A percentile compares a stretch with the other conserved stretches of the same genome.
Conservation (phyloP, 2,329 filamentous ascomycete species). For the Aspergillus fumigatiaffinis region DNA sequence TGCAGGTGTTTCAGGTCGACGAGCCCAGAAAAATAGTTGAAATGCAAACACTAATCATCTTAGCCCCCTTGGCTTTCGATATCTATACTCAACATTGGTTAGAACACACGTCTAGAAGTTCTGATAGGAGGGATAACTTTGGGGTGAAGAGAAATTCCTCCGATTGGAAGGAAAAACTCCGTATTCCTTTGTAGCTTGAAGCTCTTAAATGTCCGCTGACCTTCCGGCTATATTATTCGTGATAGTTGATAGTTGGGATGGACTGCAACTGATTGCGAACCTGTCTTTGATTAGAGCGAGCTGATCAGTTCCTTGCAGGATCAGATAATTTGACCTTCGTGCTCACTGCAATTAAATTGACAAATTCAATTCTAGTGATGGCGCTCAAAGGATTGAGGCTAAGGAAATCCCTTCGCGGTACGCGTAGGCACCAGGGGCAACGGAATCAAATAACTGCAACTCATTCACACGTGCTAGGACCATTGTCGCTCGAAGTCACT, state of each 20-base stretch:
- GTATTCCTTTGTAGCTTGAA: not conserved
- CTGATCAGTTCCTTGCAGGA: no score
- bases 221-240: not conserved
- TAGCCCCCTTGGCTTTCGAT: not conserved
- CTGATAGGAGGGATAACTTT: slow-evolving; percentile 19
- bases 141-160: not conserved
- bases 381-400: no score
- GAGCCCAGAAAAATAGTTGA: not conserved
- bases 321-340: no score
- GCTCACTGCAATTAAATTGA: no score
- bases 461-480: no score
- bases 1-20: not conserved
- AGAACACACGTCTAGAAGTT: not conserved
- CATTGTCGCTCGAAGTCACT: no score
- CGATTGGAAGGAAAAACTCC: slow-evolving; percentile 14
- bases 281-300: no score
- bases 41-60: not conserved
- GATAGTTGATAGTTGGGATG: not conserved
- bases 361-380: no score
- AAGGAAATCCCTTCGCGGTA: no score
- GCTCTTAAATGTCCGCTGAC: not conserved
- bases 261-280: not conserved
- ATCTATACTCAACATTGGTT: not conserved
- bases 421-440: no score
- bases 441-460: no score